Evolutionary conservation across 768 basidiomycete genomes (phyloP).

Genomic region (Boletus fagicola): DNA sequence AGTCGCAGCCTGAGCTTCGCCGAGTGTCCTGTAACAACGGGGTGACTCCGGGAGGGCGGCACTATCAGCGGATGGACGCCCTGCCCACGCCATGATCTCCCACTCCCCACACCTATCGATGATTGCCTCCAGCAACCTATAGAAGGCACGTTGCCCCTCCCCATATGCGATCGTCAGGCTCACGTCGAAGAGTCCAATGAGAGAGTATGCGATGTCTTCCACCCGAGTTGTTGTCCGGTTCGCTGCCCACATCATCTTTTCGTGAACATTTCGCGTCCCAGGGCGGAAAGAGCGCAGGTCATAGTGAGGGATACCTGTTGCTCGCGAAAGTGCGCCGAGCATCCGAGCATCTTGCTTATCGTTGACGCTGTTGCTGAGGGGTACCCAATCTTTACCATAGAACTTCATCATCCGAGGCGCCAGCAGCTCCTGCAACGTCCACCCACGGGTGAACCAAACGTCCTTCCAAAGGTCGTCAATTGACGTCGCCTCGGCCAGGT

Average conservation of each 20-base stretch:
- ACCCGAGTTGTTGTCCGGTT: slow-evolving; percentile 33
- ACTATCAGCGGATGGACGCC: slow-evolving; percentile 26
- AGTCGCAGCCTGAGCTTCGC: background rate
- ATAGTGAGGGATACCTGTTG: slow-evolving; percentile 25
- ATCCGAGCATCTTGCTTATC: slow-evolving; percentile 28
- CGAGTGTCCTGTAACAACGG: slow-evolving; percentile 27
- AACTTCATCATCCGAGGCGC: slow-evolving; percentile 33
- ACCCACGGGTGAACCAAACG: slow-evolving; percentile 34
- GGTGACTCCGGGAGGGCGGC: slow-evolving; percentile 33
- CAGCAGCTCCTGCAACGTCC: slow-evolving; percentile 32
- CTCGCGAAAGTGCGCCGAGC: slow-evolving; percentile 24
- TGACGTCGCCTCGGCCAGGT: slow-evolving; percentile 31
- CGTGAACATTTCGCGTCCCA: slow-evolving; percentile 25
- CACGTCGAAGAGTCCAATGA: slow-evolving; percentile 36
- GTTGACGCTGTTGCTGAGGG: slow-evolving; percentile 26
- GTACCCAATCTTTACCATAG: slow-evolving; percentile 27
- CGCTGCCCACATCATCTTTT: slow-evolving; percentile 36
- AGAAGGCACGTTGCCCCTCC: slow-evolving; percentile 33
- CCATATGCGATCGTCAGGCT: slow-evolving; percentile 36
- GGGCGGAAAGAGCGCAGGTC: slow-evolving; percentile 28
- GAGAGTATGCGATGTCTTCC: slow-evolving; percentile 34
- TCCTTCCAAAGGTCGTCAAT: slow-evolving; percentile 27
- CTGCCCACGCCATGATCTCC: slow-evolving; percentile 35
- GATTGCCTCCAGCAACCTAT: slow-evolving; percentile 31
- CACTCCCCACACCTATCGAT: slow-evolving; percentile 30